Evolutionary conservation across 192 early-diverging fungal genomes (phyloP).

Genomic region (Podila verticillata): DNA sequence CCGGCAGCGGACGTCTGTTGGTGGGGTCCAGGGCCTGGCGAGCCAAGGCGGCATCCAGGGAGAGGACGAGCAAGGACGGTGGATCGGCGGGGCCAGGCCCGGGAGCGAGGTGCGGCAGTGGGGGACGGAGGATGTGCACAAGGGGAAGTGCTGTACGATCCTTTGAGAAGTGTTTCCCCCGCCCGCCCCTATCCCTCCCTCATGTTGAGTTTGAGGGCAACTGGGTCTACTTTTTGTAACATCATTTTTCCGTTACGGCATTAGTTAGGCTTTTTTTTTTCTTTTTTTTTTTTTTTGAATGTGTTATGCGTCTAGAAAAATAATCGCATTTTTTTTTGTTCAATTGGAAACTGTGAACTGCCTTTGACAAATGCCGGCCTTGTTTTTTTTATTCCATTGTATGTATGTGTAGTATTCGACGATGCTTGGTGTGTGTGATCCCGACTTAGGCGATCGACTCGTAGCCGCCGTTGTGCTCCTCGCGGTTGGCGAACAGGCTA

Average conservation of each 20-base stretch:
- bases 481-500: constrained; percentile 29
- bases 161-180: neutral
- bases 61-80: constrained; percentile 29
- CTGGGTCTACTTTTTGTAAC: no score
- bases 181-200: no score
- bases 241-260: no score
- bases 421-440: no score
- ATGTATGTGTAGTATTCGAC: no score
- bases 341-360: no score
- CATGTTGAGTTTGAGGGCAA: no score
- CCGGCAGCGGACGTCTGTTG: neutral
- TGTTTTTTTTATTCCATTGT: no score
- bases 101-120: neutral
- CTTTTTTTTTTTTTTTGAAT: constrained; percentile 4
- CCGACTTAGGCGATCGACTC: constrained; percentile 27
- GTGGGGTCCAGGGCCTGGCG: neutral
- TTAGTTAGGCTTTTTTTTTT: neutral
- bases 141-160: constrained; percentile 33
- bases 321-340: no score
- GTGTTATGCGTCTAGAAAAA: no score
- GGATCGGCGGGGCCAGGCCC: constrained; percentile 7
- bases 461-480: constrained; percentile 25
- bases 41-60: constrained; percentile 17
- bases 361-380: no score
- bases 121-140: constrained; percentile 7